Evolutionary conservation across 2,329 filamentous ascomycete species (phyloP), one percentile per base, ranked within the genome.

Genomic region (Davidsoniella virescens): DNA sequence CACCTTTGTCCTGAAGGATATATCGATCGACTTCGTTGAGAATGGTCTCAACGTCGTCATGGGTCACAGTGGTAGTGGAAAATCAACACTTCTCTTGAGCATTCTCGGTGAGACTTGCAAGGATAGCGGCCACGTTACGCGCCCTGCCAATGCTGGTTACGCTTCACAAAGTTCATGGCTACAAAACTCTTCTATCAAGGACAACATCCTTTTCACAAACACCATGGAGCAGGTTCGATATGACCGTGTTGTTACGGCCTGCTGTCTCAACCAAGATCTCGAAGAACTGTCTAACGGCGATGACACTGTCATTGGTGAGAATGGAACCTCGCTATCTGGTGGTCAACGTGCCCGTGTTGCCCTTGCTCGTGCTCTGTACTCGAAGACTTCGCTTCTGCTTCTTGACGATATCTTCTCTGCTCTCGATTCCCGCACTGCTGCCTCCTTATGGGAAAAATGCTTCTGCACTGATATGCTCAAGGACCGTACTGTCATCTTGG

Each of bases 321-420:
- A 71, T 49, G 73, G 73, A 0, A 68, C 72, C 5, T 72, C 72
- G 3, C 60, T 78, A 7, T 76, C 72, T 0, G 73, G 74, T 18
- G 73, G 73, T 0, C 73, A 77, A 54, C 74, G 73, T 55, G 72
- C 72, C 26, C 67, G 73, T 5, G 70, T 78, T 36, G 72, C 73
- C 10, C 59, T 78, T 33, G 75, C 75, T 1, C 65, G 75, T 51
- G 71, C 74, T 5, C 58, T 79, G 1, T 79, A 78, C 58, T 77
- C 74, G 1, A 70, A 70, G 49, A 68, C 75, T 0, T 64, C 71
- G 1, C 63, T 77, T 2, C 62, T 78, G 18, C 62, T 79, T 0
- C 67, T 79, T 1, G 75, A 79, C 54, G 75, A 79, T 52, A 67
- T 78, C 2, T 75, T 79, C 55, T 74, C 75, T 1, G 75, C 75